Conservation (phyloP, 116 monocot genomes). For the Cymodocea nodosa region DNA sequence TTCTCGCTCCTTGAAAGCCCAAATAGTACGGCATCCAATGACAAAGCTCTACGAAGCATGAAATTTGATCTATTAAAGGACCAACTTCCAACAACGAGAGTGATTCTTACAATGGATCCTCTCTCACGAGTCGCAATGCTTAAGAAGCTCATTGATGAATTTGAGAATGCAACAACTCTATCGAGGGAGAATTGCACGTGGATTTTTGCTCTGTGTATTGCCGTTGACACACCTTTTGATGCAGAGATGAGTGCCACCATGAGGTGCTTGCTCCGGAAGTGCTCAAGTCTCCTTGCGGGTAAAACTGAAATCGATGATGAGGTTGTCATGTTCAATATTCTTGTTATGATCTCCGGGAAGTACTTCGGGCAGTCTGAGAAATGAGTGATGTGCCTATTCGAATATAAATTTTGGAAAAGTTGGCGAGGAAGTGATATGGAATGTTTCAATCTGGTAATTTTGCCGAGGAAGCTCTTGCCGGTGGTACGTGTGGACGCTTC, state of each 20-base stretch:
- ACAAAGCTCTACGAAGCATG: not conserved
- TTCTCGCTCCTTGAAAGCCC: slow-evolving; percentile 39
- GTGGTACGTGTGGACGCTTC: too few species aligned
- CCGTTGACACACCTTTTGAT: slow-evolving; percentile 58
- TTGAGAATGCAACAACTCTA: slow-evolving; percentile 28
- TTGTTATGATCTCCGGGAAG: slow-evolving; percentile 59
- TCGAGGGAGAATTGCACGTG: slow-evolving; percentile 57
- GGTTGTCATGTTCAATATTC: slow-evolving; percentile 60
- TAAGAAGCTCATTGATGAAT: slow-evolving; percentile 26
- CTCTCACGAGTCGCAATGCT: slow-evolving; percentile 47
- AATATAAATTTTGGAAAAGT: not conserved
- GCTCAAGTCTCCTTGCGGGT: slow-evolving; percentile 41
- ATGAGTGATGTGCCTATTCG: not conserved
- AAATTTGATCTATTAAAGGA: not conserved
- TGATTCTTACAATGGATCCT: slow-evolving; percentile 33
- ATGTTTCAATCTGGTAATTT: too few species aligned
- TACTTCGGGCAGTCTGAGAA: slow-evolving; percentile 69
- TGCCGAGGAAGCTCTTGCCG: too few species aligned
- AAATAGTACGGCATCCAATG: not conserved
- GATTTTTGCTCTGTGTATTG: slow-evolving; percentile 63
- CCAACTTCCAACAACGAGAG: slow-evolving; percentile 26
- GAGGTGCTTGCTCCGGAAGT: slow-evolving; percentile 65
- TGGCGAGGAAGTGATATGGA: not conserved
- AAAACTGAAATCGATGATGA: slow-evolving; percentile 61
- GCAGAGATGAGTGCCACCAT: slow-evolving; percentile 60